Conservation (phyloP, 2,329 filamentous ascomycete species). For the Pseudogymnoascus sp. region DNA sequence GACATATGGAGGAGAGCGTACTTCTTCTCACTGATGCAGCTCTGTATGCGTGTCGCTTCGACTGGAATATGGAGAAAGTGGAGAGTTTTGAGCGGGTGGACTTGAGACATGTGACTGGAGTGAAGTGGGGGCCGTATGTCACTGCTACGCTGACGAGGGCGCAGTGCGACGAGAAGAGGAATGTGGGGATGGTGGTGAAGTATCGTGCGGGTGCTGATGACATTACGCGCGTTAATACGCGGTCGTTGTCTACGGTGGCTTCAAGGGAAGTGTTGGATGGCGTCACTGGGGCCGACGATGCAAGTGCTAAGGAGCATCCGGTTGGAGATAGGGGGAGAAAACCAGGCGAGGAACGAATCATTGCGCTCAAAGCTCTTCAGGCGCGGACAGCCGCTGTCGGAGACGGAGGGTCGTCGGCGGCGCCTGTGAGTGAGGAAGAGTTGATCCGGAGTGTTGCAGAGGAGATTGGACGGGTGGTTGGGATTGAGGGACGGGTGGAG, state of each 20-base stretch:
- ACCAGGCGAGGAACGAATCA: constrained; percentile 27
- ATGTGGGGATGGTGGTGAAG: constrained; percentile 73
- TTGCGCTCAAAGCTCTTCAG: constrained; percentile 49
- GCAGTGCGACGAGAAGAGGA: constrained; percentile 68
- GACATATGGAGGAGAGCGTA: constrained; percentile 81
- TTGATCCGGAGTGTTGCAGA: constrained; percentile 52
- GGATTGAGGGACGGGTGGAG: constrained; percentile 35
- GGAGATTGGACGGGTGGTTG: constrained; percentile 63
- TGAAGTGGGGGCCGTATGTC: constrained; percentile 81
- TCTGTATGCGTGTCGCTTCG: constrained; percentile 81
- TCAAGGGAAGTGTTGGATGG: constrained; percentile 18
- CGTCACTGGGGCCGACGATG: background rate
- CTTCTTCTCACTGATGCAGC: constrained; percentile 78
- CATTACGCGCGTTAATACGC: constrained; percentile 72
- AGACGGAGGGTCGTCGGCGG: constrained; percentile 16
- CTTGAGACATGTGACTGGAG: constrained; percentile 59
- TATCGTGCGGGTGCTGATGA: constrained; percentile 67
- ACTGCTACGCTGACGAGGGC: constrained; percentile 73
- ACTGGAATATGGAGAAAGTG: constrained; percentile 94
- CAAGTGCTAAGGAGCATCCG: background rate
- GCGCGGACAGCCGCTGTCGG: constrained; percentile 33
- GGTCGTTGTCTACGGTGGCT: constrained; percentile 57
- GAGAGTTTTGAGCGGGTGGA: constrained; percentile 82
- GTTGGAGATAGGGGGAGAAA: constrained; percentile 10
- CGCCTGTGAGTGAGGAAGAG: constrained; percentile 37